Conservation (phyloP, 192 early-diverging fungal species). For the Coemansia interrupta region DNA sequence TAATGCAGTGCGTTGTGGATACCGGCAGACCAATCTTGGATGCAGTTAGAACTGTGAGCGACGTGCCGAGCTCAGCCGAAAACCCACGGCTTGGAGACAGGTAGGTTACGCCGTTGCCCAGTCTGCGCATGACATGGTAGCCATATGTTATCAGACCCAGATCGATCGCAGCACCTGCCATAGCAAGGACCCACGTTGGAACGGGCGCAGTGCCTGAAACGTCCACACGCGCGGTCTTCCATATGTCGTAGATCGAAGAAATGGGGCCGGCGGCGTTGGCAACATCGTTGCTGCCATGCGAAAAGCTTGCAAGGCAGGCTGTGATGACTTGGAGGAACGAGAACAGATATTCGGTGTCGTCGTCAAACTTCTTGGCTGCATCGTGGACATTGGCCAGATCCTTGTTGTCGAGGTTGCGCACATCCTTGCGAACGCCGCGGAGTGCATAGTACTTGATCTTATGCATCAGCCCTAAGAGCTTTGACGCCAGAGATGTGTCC, state of each 20-base stretch:
- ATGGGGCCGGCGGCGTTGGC: conserved; percentile 82
- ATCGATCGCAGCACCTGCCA: conserved; percentile 72
- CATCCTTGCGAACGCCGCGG: conserved; percentile 53
- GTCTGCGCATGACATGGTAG: conserved; percentile 70
- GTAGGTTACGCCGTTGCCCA: conserved; percentile 83
- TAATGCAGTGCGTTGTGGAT: conserved; percentile 81
- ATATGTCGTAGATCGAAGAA: conserved; percentile 70
- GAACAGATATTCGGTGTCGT: conserved; percentile 74
- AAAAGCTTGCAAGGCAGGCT: conserved; percentile 77
- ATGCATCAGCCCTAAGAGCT: conserved; percentile 5
- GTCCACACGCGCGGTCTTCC: conserved; percentile 55
- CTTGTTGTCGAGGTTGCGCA: conserved; percentile 53
- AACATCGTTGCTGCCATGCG: conserved; percentile 84
- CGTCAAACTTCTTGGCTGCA: conserved; percentile 65
- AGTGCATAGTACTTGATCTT: conserved; percentile 26
- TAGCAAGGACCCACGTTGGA: conserved; percentile 72
- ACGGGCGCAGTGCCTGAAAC: conserved; percentile 57
- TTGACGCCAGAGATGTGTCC: conserved; percentile 7
- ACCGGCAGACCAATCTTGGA: conserved; percentile 76
- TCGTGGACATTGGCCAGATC: conserved; percentile 56
- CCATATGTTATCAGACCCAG: conserved; percentile 72
- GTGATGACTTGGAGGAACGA: conserved; percentile 80
- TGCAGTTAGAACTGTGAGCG: conserved; percentile 74
- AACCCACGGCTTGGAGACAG: conserved; percentile 79
- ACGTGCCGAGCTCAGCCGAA: conserved; percentile 70